Evolutionary conservation across 2,329 filamentous ascomycete species (phyloP), one percentile per base, ranked within the genome.

Genomic region (Clonostachys rhizophaga): DNA sequence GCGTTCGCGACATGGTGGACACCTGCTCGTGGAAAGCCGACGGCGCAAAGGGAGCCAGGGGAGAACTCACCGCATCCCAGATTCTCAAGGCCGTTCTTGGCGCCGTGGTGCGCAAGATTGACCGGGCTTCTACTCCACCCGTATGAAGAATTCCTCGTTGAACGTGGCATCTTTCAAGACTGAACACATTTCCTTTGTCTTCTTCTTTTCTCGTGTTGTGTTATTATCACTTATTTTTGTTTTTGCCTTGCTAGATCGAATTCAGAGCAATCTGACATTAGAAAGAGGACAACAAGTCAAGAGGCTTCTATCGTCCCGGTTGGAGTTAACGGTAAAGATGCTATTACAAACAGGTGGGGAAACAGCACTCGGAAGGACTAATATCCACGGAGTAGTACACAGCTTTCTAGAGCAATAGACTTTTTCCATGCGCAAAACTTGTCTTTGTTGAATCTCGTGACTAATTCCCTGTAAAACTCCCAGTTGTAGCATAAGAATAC

Each of bases 1-100:
- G 75, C 13, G 63, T 92, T 14, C 74, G 92, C 16, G 92, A 97
- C 67, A 96, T 97, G 59, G 90, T 96, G 14, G 92, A 97, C 65
- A 95, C 91, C 0, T 85, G 91, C 34, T 86, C 87, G 0, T 96
- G 87, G 75, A 79, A 72, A 18, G 74, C 72, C 2, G 69, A 68
- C 9, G 65, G 71, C 17, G 24, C 8, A 30, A 30, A 30, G 24
- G 24, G 24, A 6, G 24, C 24, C 4, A 30, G 24, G 24, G 48
- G 48, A 6, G 56, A 55, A 8, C 70, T 96, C 42, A 84, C 81
- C 1, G 85, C 76, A 0, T 81, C 89, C 3, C 82, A 78, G 0
- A 86, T 96, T 40, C 67, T 96, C 50, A 97, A 96, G 68, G 81
- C 82, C 30, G 87, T 95, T 1, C 72, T 96, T 5, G 91, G 91